Evolutionary conservation across 2,329 filamentous ascomycete genomes (phyloP).

Genomic region (Trichoderma semiorbis): DNA sequence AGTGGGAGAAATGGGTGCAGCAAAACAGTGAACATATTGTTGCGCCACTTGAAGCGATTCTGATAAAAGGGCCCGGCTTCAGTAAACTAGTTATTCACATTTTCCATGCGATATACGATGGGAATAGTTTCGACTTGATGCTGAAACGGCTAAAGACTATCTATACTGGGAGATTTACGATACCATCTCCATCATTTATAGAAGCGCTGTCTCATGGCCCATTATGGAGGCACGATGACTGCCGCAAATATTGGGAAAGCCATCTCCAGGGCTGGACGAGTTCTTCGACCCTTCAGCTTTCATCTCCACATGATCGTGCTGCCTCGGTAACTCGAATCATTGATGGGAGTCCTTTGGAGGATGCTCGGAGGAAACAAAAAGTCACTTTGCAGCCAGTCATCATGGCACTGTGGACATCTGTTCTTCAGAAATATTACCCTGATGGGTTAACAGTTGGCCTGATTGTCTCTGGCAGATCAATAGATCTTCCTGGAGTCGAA

Average conservation of each 20-base stretch:
- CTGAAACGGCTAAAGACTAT: slow-evolving; percentile 50
- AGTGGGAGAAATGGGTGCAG: slow-evolving; percentile 50
- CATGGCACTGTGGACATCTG: slow-evolving; percentile 69
- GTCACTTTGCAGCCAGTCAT: slow-evolving; percentile 77
- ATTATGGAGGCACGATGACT: slow-evolving; percentile 44
- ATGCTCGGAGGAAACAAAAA: slow-evolving; percentile 54
- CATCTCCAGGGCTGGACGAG: slow-evolving; percentile 43
- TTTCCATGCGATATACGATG: slow-evolving; percentile 87
- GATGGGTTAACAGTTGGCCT: slow-evolving; percentile 61
- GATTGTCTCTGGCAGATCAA: slow-evolving; percentile 72
- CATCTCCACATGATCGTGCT: not conserved
- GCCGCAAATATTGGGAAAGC: slow-evolving; percentile 62
- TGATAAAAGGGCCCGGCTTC: slow-evolving; percentile 31
- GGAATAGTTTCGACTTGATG: slow-evolving; percentile 69
- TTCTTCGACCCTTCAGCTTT: slow-evolving; percentile 22
- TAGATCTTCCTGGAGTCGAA: slow-evolving; percentile 64
- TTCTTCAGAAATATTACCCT: slow-evolving; percentile 51
- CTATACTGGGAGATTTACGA: slow-evolving; percentile 22
- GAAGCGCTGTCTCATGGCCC: slow-evolving; percentile 69
- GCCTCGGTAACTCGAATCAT: slow-evolving; percentile 27
- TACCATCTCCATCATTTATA: slow-evolving; percentile 55
- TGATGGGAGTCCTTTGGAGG: slow-evolving; percentile 44
- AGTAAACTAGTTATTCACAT: slow-evolving; percentile 60
- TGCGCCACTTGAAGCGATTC: slow-evolving; percentile 50
- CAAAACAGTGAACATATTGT: slow-evolving; percentile 47